Base-by-base conservation (phyloP, 176 grass and related monocot genomes). In the Carex parvula region DNA sequence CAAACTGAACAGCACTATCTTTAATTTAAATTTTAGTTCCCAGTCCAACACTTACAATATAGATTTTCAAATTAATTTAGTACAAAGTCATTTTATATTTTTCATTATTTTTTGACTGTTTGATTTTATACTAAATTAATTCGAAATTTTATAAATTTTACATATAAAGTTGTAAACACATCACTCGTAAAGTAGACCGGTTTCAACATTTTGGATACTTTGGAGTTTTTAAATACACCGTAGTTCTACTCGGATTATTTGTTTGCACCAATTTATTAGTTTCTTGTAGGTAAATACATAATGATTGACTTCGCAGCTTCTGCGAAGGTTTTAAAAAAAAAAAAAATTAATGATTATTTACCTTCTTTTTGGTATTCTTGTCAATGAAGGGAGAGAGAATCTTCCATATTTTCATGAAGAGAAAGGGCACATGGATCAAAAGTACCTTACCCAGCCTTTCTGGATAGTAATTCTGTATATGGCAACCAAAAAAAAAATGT, bases 321-420 rank as follows among this genome's bases (percentile, higher is more conserved):
- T 1, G 29, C 29, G 29, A 29, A 29, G 29, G 29, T 29, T 29
- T 29, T 29, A 29, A 29, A 29, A 29, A 29, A 29, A 29, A 29
- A 29, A 29, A 29, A 1, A 26, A 24, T 24, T 24, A 29, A 29
- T 77, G 3, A 14, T 52, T 30, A 33, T 26, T 26, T 78, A 89
- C 87, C 87, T 89, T 89, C 18, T 89, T 32, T 71, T 69, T 89
- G 52, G 83, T 89, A 14, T 85, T 85, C 11, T 81, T 60, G 52
- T 89, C 87, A 57, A 89, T 84, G 37, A 89, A 73, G 50, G 83
- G 75, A 24, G 78, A 85, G 29, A 89, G 44, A 5, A 89, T 80
- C 75, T 89, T 89, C 87, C 87, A 89, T 63, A 57, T 70, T 55
- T 82, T 89, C 83, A 89, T 65, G 75, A 89, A 89, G 18, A 85